Evolutionary conservation across 495 filamentous ascomycete species (phyloP).

Genomic region (Aspergillus taichungensis): DNA sequence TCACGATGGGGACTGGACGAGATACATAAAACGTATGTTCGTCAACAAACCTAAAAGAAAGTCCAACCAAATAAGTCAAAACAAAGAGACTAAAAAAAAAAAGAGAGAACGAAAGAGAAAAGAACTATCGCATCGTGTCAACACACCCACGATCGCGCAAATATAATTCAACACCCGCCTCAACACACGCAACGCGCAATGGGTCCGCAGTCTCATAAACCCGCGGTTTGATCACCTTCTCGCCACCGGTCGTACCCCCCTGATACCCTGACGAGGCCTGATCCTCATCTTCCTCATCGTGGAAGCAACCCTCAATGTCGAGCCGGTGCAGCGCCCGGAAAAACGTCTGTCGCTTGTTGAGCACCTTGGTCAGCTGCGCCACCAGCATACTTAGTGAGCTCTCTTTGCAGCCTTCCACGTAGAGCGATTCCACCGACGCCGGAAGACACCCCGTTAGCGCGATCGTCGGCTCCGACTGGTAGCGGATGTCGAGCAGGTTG

Average conservation of each 20-base stretch:
- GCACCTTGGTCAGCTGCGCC: conserved; percentile 16
- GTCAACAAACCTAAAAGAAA: no score
- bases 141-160: conserved; percentile 21
- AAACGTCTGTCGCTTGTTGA: conserved; percentile 13
- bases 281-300: conserved; percentile 17
- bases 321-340: conserved; percentile 13
- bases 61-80: background rate
- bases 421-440: conserved; percentile 20
- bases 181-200: conserved; percentile 14
- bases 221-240: conserved; percentile 16
- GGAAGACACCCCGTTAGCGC: conserved; percentile 21
- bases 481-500: conserved; percentile 26
- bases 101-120: background rate
- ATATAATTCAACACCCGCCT: conserved; percentile 18
- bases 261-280: conserved; percentile 4
- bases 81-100: background rate
- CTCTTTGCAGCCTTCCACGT: conserved; percentile 26
- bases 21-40: no score
- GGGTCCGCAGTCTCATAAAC: conserved; percentile 20
- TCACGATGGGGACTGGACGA: background rate
- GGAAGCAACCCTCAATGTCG: conserved; percentile 28
- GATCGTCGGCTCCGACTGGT: conserved; percentile 15
- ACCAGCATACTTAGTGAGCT: conserved; percentile 19
- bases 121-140: conserved; percentile 7
- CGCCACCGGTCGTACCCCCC: background rate